A percentile compares a stretch with the other conserved stretches of the same genome.
These are phyloP conservation scores for Yamadazyma buinensis DNA, from an alignment of 1,139 yeast species.

Conservation along the genomic window DNA sequence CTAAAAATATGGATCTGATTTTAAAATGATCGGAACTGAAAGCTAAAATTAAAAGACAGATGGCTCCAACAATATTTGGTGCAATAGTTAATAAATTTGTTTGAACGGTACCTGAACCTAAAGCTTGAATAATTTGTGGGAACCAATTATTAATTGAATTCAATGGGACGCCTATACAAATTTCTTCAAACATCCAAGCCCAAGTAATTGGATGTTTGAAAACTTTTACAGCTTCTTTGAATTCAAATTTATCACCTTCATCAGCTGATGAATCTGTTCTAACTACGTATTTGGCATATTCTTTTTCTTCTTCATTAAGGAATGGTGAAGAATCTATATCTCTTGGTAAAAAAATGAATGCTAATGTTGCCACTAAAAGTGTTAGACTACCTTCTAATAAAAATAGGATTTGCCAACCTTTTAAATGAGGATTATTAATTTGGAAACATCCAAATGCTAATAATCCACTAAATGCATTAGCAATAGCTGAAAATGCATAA, in stretches of 20 bases:
- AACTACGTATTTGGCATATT: conserved; percentile 23
- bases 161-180: conserved; percentile 46
- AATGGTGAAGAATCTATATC: conserved; percentile 23
- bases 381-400: conserved; percentile 61
- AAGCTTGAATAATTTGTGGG: conserved; percentile 28
- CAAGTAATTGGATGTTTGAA: conserved; percentile 25
- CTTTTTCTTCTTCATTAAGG: conserved; percentile 23
- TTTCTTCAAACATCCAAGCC: conserved; percentile 34
- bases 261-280: conserved; percentile 25
- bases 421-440: conserved; percentile 17
- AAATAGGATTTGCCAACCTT: conserved; percentile 66
- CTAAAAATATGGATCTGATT: conserved; percentile 32
- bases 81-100: conserved; percentile 29
- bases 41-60: conserved; percentile 20
- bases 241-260: conserved; percentile 17
- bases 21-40: conserved; percentile 22
- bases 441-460: conserved; percentile 28
- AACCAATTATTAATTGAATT: conserved; percentile 48
- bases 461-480: conserved; percentile 22
- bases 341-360: conserved; percentile 31
- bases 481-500: conserved; percentile 25
- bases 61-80: conserved; percentile 29
- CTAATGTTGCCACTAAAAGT: conserved; percentile 46
- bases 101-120: conserved; percentile 26
- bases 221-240: conserved; percentile 25